phyloP scores from a whole-genome alignment of 2,329 filamentous ascomycete genomes.

The Arthrinium phaeospermum region DNA sequence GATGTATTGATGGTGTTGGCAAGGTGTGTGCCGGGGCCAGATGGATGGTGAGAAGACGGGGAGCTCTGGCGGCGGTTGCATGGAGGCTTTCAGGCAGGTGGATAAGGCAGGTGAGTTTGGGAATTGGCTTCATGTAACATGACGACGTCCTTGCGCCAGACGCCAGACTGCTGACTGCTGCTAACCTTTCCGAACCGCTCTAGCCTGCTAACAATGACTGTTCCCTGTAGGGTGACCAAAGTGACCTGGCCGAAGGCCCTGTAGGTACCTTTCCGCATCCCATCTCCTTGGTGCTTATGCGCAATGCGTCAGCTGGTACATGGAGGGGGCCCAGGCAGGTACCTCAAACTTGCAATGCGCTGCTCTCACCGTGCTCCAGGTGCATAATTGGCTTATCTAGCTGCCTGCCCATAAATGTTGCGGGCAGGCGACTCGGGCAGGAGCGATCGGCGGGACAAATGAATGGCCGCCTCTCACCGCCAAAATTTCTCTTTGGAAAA shows the following conservation, averaged over 20 bases:
- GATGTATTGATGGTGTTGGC: conserved; percentile 13
- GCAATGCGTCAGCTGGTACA: neutral
- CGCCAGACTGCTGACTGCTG: neutral
- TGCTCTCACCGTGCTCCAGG: neutral
- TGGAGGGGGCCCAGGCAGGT: neutral
- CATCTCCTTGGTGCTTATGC: neutral
- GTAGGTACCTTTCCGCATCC: neutral
- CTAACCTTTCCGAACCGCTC: neutral
- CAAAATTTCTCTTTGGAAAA: conserved; percentile 15
- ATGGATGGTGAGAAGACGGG: conserved; percentile 17
- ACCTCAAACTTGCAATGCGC: neutral
- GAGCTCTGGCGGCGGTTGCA: conserved; percentile 13
- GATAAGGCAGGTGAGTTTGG: conserved; percentile 20
- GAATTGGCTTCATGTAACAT: conserved; percentile 21
- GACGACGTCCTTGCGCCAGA: conserved; percentile 17
- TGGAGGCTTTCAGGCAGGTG: conserved; percentile 15
- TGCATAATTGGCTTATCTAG: neutral
- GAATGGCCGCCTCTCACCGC: conserved; percentile 20
- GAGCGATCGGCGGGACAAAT: neutral
- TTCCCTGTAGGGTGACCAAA: neutral
- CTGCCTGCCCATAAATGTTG: neutral
- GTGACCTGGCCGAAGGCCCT: neutral
- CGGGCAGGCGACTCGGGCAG: neutral
- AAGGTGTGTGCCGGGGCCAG: conserved; percentile 13
- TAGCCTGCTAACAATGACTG: neutral